A percentile compares a stretch with the other conserved stretches of the same genome.
Evolutionary conservation across 768 basidiomycete species (phyloP).

Genomic region (Boletus tomentosulus): DNA sequence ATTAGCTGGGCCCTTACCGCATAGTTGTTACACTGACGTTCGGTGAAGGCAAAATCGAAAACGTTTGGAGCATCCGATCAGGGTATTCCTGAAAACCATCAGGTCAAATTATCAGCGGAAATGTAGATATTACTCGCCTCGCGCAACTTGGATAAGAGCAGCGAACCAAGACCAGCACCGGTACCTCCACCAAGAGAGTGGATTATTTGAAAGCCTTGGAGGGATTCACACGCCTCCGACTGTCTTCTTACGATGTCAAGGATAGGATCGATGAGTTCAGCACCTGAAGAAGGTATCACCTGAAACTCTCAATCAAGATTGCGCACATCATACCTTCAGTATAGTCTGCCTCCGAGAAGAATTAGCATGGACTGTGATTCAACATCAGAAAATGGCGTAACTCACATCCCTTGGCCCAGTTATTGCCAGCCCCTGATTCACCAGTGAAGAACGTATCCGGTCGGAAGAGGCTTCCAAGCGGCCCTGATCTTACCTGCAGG

Average conservation of each 20-base stretch:
- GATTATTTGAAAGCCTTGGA: conserved; percentile 89
- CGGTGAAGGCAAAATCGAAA: conserved; percentile 51
- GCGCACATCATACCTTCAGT: conserved; percentile 63
- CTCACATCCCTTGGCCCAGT: conserved; percentile 94
- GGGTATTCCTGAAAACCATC: conserved; percentile 49
- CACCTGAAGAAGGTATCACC: conserved; percentile 45
- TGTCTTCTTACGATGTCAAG: conserved; percentile 78
- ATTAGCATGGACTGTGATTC: conserved; percentile 16
- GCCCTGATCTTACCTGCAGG: conserved; percentile 59
- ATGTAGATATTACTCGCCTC: conserved; percentile 46
- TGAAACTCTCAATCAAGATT: background rate
- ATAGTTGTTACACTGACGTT: conserved; percentile 35
- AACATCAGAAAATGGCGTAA: conserved; percentile 14
- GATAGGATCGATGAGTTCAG: conserved; percentile 86
- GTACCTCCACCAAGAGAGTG: conserved; percentile 93
- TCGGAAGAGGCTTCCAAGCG: conserved; percentile 71
- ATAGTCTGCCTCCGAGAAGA: conserved; percentile 51
- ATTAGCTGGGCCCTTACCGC: conserved; percentile 9
- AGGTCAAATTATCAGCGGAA: background rate
- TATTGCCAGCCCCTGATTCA: conserved; percentile 74
- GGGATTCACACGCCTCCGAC: conserved; percentile 74
- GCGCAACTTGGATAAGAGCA: conserved; percentile 76
- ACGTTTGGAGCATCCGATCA: conserved; percentile 49
- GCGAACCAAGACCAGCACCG: conserved; percentile 79
- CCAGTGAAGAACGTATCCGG: conserved; percentile 82